Evolutionary conservation across 768 basidiomycete genomes (phyloP).

Genomic region (Pleurotus tuoliensis): DNA sequence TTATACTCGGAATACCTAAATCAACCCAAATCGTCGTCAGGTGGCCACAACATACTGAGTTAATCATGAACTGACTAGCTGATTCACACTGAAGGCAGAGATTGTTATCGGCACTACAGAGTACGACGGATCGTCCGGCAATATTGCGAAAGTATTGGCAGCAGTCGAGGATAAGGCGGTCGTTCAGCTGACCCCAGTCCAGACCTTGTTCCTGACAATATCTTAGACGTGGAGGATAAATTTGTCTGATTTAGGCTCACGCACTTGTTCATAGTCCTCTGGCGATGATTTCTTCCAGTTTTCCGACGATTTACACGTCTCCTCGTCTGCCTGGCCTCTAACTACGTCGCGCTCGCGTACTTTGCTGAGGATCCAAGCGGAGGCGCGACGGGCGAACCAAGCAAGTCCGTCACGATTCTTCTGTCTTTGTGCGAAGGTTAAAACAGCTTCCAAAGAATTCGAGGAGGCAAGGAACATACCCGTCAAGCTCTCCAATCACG

Average conservation of each 20-base stretch:
- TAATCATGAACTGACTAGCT: slow-evolving; percentile 29
- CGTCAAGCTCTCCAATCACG: slow-evolving; percentile 76
- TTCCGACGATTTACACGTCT: slow-evolving; percentile 56
- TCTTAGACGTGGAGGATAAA: not conserved
- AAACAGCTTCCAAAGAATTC: not conserved
- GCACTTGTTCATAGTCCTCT: slow-evolving; percentile 2
- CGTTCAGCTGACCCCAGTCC: slow-evolving; percentile 48
- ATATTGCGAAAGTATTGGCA: slow-evolving; percentile 53
- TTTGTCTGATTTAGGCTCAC: not conserved
- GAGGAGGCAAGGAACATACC: slow-evolving; percentile 31
- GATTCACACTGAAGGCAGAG: slow-evolving; percentile 51
- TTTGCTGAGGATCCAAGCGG: slow-evolving; percentile 62
- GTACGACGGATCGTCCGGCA: slow-evolving; percentile 40
- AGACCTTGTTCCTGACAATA: slow-evolving; percentile 4
- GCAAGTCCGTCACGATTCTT: slow-evolving; percentile 44
- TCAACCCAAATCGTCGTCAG: not conserved
- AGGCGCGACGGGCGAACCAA: slow-evolving; percentile 68
- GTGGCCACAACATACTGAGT: no score
- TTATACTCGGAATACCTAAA: slow-evolving; percentile 33
- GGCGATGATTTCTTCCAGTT: slow-evolving; percentile 46
- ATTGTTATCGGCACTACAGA: slow-evolving; percentile 71
- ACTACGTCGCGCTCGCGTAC: slow-evolving; percentile 53
- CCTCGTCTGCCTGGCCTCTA: slow-evolving; percentile 58
- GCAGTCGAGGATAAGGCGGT: slow-evolving; percentile 73
- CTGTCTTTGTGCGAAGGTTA: slow-evolving; percentile 29